Base-by-base conservation (phyloP, 345 rosid genomes). In the Laguncularia racemosa region DNA sequence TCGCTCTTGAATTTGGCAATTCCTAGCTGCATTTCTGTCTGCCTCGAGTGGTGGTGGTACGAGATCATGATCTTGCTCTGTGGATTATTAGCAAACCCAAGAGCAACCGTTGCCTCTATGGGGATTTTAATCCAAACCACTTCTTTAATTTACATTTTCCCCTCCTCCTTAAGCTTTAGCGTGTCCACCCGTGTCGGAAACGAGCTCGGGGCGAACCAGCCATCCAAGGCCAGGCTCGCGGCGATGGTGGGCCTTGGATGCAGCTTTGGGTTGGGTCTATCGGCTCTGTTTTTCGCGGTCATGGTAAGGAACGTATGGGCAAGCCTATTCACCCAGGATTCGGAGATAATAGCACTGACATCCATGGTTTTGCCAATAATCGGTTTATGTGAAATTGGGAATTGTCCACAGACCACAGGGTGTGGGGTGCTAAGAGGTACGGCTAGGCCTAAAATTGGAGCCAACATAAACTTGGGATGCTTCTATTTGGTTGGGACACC, bases 41-140 rank as follows among this genome's bases (percentile, higher is more conserved):
- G 82, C 61, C 71, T 77, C 28, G 82, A 73, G 65, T 77, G 82
- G 82, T 77, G 82, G 82, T 77, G 82, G 82, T 77, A 77, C 21
- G 82, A 77, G 71, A 67, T 77, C 56, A 77, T 77, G 78, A 77
- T 74, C 62, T 28, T 77, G 43, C 64, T 73, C 4, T 77, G 78
- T 28, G 82, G 82, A 46, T 64, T 77, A 17, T 46, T 77, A 57
- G 16, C 64, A 2, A 73, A 77, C 73, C 78, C 82, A 15, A 59
- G 62, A 62, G 73, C 73, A 4, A 51, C 78, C 6, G 68, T 77
- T 48, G 82, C 82, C 23, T 70, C 82, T 6, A 74, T 77, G 78
- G 82, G 82, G n/a, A 57, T 77, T 23, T 46, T 77, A 59, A 77
- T 77, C 15, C 82, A 77, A 61, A 74, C 78, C 11, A 77, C 82